Evolutionary conservation across 2,329 filamentous ascomycete genomes (phyloP), one percentile per base, ranked within the genome.

Genomic region (Epichloe bromicola): DNA sequence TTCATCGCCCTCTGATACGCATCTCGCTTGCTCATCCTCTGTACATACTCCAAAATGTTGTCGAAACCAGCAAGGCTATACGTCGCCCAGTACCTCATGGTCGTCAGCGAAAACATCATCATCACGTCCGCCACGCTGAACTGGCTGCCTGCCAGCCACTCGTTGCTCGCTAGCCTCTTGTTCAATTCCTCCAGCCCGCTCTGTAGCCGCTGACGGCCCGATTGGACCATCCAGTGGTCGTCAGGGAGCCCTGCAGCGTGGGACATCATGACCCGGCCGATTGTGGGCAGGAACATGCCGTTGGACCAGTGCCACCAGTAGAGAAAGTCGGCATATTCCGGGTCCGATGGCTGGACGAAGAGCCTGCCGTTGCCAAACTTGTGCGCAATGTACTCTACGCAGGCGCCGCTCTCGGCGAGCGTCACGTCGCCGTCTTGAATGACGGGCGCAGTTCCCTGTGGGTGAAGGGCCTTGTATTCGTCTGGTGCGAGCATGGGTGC

Each of bases 51-150:
- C 34, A 78, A 46, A 5, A 80, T 66, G 45, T 68, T 67, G 1
- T 61, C 55, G 55, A 75, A 74, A 1, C 57, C 61, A 2, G 53
- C 56, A 46, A 80, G 55, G 47, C 69, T 66, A 43, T 66, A 67
- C 1, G 70, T 68, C 23, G 64, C 63, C 55, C 78, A 83, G 46
- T 69, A 67, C 15, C 82, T 69, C 71, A 79, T 73, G 2, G 80
- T 85, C 1, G 80, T 83, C 36, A 86, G 65, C 14, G 71, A 68
- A 58, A 76, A 83, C 0, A 82, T 70, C 4, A 66, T 67, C 79
- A 86, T 84, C 39, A 84, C 68, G 63, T 87, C 83, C 1, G 83
- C 83, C 1, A 71, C 79, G 0, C 79, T 84, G 52, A 86, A 78
- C 48, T 80, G 70, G 0, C 73, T 65, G 2, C 82, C 83, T 0